Evolutionary conservation across 768 basidiomycete genomes (phyloP).

Genomic region (Auricularia auricula-judae): DNA sequence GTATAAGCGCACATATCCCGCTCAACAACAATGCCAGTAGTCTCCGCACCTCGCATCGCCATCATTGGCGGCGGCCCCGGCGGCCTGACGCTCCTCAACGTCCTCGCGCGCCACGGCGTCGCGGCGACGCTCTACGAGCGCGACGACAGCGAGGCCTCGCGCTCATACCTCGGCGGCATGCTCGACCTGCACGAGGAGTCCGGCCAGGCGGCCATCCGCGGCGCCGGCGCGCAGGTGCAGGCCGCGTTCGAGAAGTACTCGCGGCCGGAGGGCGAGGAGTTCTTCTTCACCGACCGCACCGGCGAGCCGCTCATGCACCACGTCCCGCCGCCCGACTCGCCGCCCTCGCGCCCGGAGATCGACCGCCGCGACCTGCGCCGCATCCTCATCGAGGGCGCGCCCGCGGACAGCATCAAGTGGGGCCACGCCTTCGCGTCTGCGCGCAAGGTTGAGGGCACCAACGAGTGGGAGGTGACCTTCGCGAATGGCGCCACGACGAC

Average conservation of each 20-base stretch:
- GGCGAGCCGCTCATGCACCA: neutral
- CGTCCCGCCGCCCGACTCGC: neutral
- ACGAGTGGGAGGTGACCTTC: neutral
- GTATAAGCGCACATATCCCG: too few relatives aligned
- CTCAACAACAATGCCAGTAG: too few relatives aligned
- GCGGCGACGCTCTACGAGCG: constrained; percentile 15
- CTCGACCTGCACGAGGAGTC: constrained; percentile 20
- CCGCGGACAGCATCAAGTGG: neutral
- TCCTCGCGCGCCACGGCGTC: constrained; percentile 14
- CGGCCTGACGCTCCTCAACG: constrained; percentile 18
- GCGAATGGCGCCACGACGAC: neutral
- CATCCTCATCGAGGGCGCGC: neutral
- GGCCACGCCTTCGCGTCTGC: neutral
- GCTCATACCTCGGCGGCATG: constrained; percentile 15
- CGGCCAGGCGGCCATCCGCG: constrained; percentile 14
- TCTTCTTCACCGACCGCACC: constrained; percentile 12
- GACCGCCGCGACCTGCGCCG: neutral
- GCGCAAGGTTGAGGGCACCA: neutral
- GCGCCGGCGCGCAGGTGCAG: constrained; percentile 9
- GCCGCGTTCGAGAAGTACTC: constrained; percentile 12
- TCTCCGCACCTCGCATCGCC: constrained; percentile 3
- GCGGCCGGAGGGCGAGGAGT: constrained; percentile 12
- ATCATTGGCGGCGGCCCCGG: constrained; percentile 20
- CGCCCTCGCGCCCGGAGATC: neutral
- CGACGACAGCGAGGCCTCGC: constrained; percentile 6